Conservation (phyloP, 371 early-diverging fungal genomes). For the Nematocida parisii region DNA sequence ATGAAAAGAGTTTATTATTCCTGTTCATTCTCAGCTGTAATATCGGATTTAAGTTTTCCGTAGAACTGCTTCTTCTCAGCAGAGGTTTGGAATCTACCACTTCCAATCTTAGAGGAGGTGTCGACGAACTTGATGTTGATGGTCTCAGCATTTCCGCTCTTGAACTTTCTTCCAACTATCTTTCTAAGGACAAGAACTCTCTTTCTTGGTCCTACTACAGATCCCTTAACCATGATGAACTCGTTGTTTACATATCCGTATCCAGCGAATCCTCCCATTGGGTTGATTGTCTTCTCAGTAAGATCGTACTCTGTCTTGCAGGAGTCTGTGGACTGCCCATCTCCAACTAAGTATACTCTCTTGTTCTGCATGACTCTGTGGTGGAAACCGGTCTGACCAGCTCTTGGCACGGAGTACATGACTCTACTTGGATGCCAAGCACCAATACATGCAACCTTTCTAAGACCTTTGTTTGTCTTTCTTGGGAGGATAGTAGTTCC, state of each 20-base stretch:
- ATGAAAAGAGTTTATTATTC: conserved; percentile 56
- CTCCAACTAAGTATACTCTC: conserved; percentile 97
- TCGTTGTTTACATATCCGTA: conserved; percentile 96
- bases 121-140: conserved; percentile 92
- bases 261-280: conserved; percentile 98
- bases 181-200: conserved; percentile 96
- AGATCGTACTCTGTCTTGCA: conserved; percentile 90
- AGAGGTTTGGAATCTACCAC: conserved; percentile 98
- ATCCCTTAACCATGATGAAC: conserved; percentile 97
- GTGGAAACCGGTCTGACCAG: conserved; percentile 99
- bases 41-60: conserved; percentile 72
- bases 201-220: conserved; percentile 91
- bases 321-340: conserved; percentile 79
- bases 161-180: conserved; percentile 85
- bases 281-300: conserved; percentile 91
- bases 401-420: conserved; percentile 96
- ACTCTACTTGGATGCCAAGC: conserved; percentile 99
- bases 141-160: conserved; percentile 88
- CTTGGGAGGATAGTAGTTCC: conserved; percentile 98
- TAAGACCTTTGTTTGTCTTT: conserved; percentile 98
- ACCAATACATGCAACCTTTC: conserved; percentile 99
- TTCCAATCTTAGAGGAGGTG: conserved; percentile 98
- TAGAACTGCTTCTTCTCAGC: conserved; percentile 92
- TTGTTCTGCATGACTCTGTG: conserved; percentile 99
- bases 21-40: conserved; percentile 64